Conservation (phyloP, 208 protist genomes). For the Leishmania tropica region DNA sequence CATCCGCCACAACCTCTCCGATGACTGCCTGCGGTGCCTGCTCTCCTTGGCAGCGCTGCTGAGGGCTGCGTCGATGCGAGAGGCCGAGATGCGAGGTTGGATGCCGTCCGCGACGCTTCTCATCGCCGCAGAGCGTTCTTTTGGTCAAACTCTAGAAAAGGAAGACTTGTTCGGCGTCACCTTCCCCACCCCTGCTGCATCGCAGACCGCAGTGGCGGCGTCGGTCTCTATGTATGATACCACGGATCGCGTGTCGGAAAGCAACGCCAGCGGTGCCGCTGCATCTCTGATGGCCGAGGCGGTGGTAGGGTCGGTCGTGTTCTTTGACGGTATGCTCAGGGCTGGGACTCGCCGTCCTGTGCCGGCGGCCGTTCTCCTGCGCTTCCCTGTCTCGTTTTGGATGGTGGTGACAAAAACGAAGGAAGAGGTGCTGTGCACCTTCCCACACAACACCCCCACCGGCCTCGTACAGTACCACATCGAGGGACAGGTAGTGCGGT, state of each 20-base stretch:
- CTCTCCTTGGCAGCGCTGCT: constrained; percentile 51
- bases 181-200: not conserved
- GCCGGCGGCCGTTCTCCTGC: constrained; percentile 45
- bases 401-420: constrained; percentile 54
- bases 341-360: constrained; percentile 36
- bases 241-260: not conserved
- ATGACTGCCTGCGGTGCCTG: constrained; percentile 69
- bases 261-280: not conserved
- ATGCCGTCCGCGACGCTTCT: constrained; percentile 79
- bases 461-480: constrained; percentile 82
- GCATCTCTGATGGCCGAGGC: not conserved
- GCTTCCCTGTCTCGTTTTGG: constrained; percentile 62
- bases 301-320: constrained; percentile 28
- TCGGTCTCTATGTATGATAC: not conserved
- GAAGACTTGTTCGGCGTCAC: constrained; percentile 68
- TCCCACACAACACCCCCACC: constrained; percentile 46
- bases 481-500: constrained; percentile 78
- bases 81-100: constrained; percentile 56
- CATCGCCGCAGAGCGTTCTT: constrained; percentile 83
- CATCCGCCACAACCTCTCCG: constrained; percentile 69
- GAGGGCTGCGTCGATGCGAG: constrained; percentile 45
- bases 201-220: not conserved
- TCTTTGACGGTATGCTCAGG: constrained; percentile 61
- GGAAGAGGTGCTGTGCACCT: constrained; percentile 73
- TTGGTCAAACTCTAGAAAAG: constrained; percentile 79